Conservation (phyloP, 2,329 filamentous ascomycete species). For the Penicillium sumatraense region DNA sequence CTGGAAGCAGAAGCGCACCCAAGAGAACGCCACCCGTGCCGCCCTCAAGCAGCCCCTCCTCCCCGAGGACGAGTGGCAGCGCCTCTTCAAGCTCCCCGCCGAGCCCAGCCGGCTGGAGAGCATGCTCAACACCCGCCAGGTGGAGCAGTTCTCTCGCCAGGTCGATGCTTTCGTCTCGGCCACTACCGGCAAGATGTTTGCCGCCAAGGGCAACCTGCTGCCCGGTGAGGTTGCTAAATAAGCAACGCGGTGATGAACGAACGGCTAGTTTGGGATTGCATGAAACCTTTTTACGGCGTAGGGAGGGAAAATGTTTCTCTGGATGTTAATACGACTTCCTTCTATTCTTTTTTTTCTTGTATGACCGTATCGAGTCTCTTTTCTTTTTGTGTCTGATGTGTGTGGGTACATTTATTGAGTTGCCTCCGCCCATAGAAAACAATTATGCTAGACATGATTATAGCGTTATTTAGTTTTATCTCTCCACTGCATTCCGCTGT, state of each 20-base stretch:
- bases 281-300: conserved; percentile 48
- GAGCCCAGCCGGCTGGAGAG: conserved; percentile 92
- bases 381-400: conserved; percentile 16
- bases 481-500: background rate
- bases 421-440: conserved; percentile 29
- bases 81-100: conserved; percentile 94
- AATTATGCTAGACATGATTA: conserved; percentile 20
- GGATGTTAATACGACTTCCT: conserved; percentile 45
- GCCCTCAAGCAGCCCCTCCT: conserved; percentile 86
- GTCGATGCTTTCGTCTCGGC: conserved; percentile 94
- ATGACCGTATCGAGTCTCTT: conserved; percentile 34
- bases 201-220: conserved; percentile 73
- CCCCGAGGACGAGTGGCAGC: conserved; percentile 97
- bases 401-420: conserved; percentile 22
- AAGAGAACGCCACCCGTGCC: conserved; percentile 84
- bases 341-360: conserved; percentile 36
- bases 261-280: conserved; percentile 41
- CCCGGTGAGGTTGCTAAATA: conserved; percentile 57
- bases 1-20: conserved; percentile 96
- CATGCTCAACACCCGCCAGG: conserved; percentile 92
- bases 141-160: conserved; percentile 97
- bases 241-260: conserved; percentile 27
- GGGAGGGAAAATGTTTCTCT: conserved; percentile 46
- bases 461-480: conserved; percentile 4
- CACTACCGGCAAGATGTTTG: conserved; percentile 97